phyloP scores from a whole-genome alignment of 257 asterid genomes.

The Avicennia marina region DNA sequence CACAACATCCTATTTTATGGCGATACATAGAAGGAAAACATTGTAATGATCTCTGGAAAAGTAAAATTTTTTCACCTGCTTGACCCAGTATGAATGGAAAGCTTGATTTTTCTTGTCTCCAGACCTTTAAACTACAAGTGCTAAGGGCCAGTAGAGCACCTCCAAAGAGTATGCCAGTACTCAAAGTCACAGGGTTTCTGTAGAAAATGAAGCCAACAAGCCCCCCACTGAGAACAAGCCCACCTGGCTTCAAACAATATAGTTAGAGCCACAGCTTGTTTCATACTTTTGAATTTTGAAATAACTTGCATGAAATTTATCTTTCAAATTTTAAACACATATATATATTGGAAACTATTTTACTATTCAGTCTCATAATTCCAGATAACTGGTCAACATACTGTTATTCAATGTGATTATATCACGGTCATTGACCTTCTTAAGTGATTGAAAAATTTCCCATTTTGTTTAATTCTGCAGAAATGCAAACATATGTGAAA shows the following conservation, averaged over 20 bases:
- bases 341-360: background rate
- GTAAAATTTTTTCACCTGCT: slow-evolving; percentile 58
- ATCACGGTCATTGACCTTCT: no score
- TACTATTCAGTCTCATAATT: background rate
- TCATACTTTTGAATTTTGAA: no score
- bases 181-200: slow-evolving; percentile 48
- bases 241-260: slow-evolving; percentile 46
- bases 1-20: background rate
- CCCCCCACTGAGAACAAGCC: slow-evolving; percentile 74
- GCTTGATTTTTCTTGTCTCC: slow-evolving; percentile 94
- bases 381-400: background rate
- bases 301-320: background rate
- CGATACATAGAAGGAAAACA: background rate
- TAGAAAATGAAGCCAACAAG: slow-evolving; percentile 69
- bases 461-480: background rate
- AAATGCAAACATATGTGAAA: background rate
- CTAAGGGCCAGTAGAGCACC: slow-evolving; percentile 85
- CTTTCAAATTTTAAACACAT: no score
- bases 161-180: slow-evolving; percentile 68
- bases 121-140: slow-evolving; percentile 71
- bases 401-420: background rate
- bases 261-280: slow-evolving; percentile 15
- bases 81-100: slow-evolving; percentile 84
- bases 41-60: background rate
- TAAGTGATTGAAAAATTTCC: no score